Percentiles rank a stretch among this genome's conserved stretches.
Evolutionary conservation across 768 basidiomycete genomes (phyloP).

Genomic region (Leccinum variicolor): DNA sequence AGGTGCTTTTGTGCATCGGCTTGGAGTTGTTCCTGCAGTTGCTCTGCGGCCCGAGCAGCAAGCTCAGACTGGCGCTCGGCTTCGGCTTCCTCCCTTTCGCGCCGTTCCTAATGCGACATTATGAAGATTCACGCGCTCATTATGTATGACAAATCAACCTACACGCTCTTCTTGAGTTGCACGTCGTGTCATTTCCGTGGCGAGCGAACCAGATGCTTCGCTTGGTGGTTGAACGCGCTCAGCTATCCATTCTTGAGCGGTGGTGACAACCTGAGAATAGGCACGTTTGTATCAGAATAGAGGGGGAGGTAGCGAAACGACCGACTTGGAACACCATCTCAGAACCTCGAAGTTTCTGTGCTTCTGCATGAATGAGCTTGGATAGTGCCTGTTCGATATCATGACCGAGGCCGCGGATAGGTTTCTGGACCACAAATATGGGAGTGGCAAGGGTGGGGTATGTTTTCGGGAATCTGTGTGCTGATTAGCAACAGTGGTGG

Average conservation of each 20-base stretch:
- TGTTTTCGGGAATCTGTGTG: conserved; percentile 69
- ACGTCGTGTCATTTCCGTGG: conserved; percentile 73
- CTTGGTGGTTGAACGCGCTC: conserved; percentile 52
- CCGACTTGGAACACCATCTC: conserved; percentile 79
- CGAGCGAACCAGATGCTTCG: conserved; percentile 68
- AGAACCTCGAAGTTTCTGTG: conserved; percentile 58
- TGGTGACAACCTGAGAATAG: conserved; percentile 56
- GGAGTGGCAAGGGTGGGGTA: conserved; percentile 74
- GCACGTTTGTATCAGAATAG: background rate
- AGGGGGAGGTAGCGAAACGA: background rate
- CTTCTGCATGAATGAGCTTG: conserved; percentile 61
- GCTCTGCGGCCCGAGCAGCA: conserved; percentile 50
- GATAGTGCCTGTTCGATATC: conserved; percentile 57
- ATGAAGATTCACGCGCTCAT: background rate
- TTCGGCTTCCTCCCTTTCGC: conserved; percentile 54
- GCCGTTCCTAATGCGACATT: conserved; percentile 40
- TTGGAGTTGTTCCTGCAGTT: conserved; percentile 63
- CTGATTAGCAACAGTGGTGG: background rate
- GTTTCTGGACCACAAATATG: conserved; percentile 65
- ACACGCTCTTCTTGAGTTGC: conserved; percentile 69
- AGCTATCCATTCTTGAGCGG: conserved; percentile 69
- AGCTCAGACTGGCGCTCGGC: conserved; percentile 49
- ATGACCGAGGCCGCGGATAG: conserved; percentile 52
- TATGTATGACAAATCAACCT: conserved; percentile 14
- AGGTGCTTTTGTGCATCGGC: conserved; percentile 59